A percentile compares a stretch with the other conserved stretches of the same genome.
phyloP scores from a whole-genome alignment of 192 early-diverging fungal genomes.

The Irineochytrium annulatum region DNA sequence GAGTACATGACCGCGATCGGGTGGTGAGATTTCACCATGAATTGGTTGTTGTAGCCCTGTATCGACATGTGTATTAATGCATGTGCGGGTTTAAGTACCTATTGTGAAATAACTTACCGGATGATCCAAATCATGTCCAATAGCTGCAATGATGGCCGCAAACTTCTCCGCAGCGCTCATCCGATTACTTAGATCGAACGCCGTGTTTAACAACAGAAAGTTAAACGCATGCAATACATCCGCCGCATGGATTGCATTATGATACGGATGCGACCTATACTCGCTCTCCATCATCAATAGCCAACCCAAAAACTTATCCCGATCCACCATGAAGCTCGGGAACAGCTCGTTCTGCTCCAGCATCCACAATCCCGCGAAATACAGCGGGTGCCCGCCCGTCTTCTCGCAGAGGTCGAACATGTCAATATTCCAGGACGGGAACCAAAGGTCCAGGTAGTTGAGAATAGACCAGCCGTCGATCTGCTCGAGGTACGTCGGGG shows the following conservation, averaged over 20 bases:
- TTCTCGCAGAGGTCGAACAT: constrained; percentile 39
- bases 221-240: constrained; percentile 52
- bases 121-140: constrained; percentile 56
- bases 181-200: constrained; percentile 11
- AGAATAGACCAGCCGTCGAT: too few species aligned
- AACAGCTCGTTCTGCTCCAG: constrained; percentile 32
- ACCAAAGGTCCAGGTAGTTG: constrained; percentile 1
- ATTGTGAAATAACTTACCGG: constrained; percentile 28
- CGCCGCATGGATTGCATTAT: constrained; percentile 53
- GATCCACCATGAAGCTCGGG: constrained; percentile 20
- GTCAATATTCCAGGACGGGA: constrained; percentile 3
- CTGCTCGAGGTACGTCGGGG: too few species aligned
- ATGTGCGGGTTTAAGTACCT: background rate
- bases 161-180: constrained; percentile 39
- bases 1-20: constrained; percentile 44
- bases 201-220: constrained; percentile 38
- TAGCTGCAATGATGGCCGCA: constrained; percentile 36
- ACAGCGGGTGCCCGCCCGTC: constrained; percentile 42
- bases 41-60: constrained; percentile 44
- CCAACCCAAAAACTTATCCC: constrained; percentile 39
- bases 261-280: constrained; percentile 50
- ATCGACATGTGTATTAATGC: background rate
- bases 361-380: constrained; percentile 35
- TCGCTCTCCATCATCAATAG: constrained; percentile 44
- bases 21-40: constrained; percentile 45